Base-by-base conservation (phyloP, 108 stramenopile species). In the Fragilaria crotonensis region DNA sequence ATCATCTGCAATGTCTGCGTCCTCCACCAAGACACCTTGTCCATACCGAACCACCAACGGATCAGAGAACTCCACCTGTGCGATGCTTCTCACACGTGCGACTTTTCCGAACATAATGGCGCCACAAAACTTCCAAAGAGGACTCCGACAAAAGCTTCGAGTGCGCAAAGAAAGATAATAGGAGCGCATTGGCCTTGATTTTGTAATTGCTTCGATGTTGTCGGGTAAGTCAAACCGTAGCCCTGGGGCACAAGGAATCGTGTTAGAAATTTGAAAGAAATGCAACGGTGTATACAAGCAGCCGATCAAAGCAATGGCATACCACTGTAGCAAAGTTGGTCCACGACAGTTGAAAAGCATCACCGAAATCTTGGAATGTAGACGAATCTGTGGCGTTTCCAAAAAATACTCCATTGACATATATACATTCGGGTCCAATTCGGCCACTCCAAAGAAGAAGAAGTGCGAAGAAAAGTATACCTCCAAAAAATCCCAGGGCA, bases 51-150 rank as follows among this genome's bases (percentile, higher is more conserved):
- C 61, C n/a, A 79, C 52, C 4, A 85, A 52, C 2, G 80, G 69
- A 21, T 78, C 71, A 27, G 70, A 70, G 48, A 89, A 89, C 29
- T 57, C 57, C 21, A 85, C 74, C 58, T 73, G 67, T 0, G 88
- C 88, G 17, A 70, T 63, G 52, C 71, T 69, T 19, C 70, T 51
- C n/a, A 85, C 61, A 19, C 88, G 66, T 19, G 80, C 66, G 32
- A 89, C 64, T 62, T 89, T 89, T 23, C 79, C 75, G 68, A 89
- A 83, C n/a, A 85, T 62, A 52, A 89, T 67, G 2, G 82, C 88
- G 30, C 77, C 79, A 31, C 75, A 77, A 85, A 72, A 32, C 71
- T 72, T 7, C 75, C 80, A 61, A 78, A 82, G 9, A 89, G 44
- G 4, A 89, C 68, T 0, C 88, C 88, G 4, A 79, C 60, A 59